These are phyloP conservation scores for Sambucus nigra DNA, from an alignment of 129 eudicot genomes.

Conservation along the genomic window DNA sequence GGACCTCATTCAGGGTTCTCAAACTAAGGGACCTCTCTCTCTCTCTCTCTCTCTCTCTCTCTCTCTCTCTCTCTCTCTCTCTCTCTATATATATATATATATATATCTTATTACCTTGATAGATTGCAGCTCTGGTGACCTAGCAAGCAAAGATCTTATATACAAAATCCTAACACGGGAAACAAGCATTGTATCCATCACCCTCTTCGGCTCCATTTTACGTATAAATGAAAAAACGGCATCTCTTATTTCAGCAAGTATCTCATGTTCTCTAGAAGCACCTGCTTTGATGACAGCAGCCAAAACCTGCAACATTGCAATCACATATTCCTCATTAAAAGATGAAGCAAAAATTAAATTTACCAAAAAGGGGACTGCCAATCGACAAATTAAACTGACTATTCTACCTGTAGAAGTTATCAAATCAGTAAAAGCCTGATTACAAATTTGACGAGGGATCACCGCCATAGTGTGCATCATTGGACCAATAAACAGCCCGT, in stretches of 20 bases:
- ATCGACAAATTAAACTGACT: not conserved
- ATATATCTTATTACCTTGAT: conserved; percentile 50
- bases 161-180: conserved; percentile 96
- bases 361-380: conserved; percentile 1
- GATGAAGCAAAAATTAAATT: not conserved
- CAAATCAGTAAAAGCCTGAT: not conserved
- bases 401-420: not conserved
- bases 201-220: conserved; percentile 95
- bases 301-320: conserved; percentile 56
- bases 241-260: conserved; percentile 97
- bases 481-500: not conserved
- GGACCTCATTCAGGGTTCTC: too few species aligned
- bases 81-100: not conserved
- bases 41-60: too few species aligned
- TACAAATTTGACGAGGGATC: not conserved
- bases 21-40: too few species aligned
- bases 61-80: too few species aligned
- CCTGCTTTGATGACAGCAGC: conserved; percentile 99
- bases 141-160: conserved; percentile 85
- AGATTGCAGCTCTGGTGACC: conserved; percentile 94
- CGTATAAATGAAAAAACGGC: conserved; percentile 88
- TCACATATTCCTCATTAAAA: conserved; percentile 3
- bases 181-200: conserved; percentile 99
- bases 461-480: not conserved
- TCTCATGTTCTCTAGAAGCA: conserved; percentile 99